Conservation (phyloP, 768 basidiomycete genomes). For the Cantharellus cinnabarinus region DNA sequence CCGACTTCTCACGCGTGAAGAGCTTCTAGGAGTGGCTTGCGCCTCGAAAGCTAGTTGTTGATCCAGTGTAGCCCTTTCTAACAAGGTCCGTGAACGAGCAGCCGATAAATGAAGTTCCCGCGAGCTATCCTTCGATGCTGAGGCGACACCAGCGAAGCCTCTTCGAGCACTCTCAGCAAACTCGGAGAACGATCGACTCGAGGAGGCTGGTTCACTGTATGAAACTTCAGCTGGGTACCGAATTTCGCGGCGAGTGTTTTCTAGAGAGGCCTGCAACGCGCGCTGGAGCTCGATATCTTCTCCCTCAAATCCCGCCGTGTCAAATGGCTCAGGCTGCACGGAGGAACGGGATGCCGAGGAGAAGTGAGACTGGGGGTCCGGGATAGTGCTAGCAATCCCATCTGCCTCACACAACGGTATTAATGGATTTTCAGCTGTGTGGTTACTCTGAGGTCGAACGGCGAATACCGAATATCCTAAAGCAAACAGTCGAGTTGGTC, state of each 20-base stretch:
- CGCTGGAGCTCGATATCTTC: constrained; percentile 80
- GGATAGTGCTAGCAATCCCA: constrained; percentile 40
- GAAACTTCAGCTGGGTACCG: not conserved
- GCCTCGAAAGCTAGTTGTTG: not conserved
- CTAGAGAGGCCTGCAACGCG: constrained; percentile 33
- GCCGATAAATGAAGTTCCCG: not conserved
- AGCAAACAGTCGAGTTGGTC: constrained; percentile 8
- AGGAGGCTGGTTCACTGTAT: not conserved
- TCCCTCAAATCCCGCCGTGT: constrained; percentile 34
- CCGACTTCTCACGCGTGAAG: too few species aligned
- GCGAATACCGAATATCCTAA: constrained; percentile 68
- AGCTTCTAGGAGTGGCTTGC: not conserved
- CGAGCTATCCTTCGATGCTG: not conserved
- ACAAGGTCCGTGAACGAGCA: not conserved
- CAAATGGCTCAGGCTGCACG: not conserved
- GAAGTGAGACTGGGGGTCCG: constrained; percentile 11
- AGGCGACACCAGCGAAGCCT: not conserved
- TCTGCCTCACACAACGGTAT: constrained; percentile 31
- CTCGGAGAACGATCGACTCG: not conserved
- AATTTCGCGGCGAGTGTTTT: not conserved
- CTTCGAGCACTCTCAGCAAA: constrained; percentile 4
- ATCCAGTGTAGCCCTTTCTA: constrained; percentile 1
- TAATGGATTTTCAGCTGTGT: not conserved
- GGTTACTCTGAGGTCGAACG: constrained; percentile 18
- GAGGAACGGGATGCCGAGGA: not conserved